Conservation (phyloP, 345 rosid genomes). For the Clausena lansium region DNA sequence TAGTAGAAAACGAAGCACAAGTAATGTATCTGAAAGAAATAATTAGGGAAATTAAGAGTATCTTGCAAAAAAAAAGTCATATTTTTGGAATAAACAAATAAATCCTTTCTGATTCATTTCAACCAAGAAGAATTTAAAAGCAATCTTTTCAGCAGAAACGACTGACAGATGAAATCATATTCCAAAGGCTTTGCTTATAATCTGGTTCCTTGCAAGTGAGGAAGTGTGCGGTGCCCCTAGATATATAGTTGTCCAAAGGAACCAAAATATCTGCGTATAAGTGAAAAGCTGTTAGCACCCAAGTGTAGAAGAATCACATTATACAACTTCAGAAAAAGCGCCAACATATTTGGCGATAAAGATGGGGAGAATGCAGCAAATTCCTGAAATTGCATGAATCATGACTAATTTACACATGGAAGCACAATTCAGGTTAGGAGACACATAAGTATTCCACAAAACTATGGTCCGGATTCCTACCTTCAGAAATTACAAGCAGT, state of each 20-base stretch:
- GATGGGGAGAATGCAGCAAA: neutral
- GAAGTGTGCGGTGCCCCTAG: conserved; percentile 91
- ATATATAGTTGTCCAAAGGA: conserved; percentile 94
- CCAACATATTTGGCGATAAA: neutral
- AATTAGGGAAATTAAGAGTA: neutral
- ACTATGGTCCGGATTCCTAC: neutral
- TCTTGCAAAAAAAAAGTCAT: neutral
- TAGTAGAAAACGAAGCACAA: neutral
- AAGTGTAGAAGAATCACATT: neutral
- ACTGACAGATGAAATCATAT: conserved; percentile 89
- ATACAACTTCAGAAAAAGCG: neutral
- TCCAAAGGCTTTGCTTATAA: conserved; percentile 97
- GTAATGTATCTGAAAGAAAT: neutral
- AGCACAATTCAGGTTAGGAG: neutral
- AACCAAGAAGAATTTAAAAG: neutral
- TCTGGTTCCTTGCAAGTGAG: conserved; percentile 86
- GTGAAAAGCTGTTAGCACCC: conserved; percentile 11
- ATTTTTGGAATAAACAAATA: neutral
- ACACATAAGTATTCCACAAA: neutral
- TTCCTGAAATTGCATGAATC: neutral
- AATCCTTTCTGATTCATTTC: neutral
- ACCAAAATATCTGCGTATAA: conserved; percentile 77
- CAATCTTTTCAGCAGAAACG: neutral
- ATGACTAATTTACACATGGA: neutral
- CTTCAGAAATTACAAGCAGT: neutral